Evolutionary conservation across 169 alveolate species (phyloP).

Genomic region (Plasmodium knowlesi): DNA sequence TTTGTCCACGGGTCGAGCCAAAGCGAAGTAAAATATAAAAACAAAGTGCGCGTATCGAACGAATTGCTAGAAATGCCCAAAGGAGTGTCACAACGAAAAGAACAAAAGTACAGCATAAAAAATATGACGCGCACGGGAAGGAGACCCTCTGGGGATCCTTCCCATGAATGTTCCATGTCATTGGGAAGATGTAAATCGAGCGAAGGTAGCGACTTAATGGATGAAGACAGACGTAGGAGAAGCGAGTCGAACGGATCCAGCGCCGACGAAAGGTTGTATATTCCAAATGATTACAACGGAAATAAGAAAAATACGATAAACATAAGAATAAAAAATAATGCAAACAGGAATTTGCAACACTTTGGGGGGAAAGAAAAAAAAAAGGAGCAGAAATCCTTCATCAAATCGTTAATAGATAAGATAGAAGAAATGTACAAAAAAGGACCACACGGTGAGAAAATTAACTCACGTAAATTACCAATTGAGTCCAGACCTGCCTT

Average conservation of each 20-base stretch:
- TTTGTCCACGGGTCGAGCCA: background rate
- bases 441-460: background rate
- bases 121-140: background rate
- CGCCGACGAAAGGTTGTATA: constrained; percentile 7
- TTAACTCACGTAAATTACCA: background rate
- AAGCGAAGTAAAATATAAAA: background rate
- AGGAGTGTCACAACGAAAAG: background rate
- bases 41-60: background rate
- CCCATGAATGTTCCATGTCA: background rate
- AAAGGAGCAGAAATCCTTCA: constrained; percentile 22
- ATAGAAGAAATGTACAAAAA: constrained; percentile 33
- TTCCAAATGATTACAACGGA: background rate
- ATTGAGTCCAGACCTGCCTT: background rate
- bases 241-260: background rate
- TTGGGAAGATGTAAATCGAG: background rate
- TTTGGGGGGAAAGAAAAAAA: background rate
- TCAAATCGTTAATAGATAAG: constrained; percentile 6
- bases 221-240: background rate
- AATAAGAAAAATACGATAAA: background rate
- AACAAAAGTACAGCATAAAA: background rate
- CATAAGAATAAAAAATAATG: constrained; percentile 22
- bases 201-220: background rate
- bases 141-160: background rate
- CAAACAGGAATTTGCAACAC: background rate
- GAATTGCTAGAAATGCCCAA: background rate